These are phyloP conservation scores for Cardamine chenopodiifolia DNA, from an alignment of 345 rosid species.

Conservation along the genomic window DNA sequence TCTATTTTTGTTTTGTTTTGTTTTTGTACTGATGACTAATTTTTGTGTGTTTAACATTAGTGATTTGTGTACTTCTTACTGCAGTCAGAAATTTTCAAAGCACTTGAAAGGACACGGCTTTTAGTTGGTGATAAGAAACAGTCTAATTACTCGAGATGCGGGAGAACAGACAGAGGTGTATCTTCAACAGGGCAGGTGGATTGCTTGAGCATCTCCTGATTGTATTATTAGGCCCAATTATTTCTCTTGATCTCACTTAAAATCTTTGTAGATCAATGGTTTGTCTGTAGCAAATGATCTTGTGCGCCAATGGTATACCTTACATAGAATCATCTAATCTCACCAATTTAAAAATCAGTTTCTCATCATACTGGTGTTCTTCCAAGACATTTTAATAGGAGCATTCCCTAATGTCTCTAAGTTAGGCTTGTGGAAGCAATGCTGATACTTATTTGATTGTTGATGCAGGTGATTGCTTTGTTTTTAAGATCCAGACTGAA, in stretches of 20 bases:
- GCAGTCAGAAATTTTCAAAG: constrained; percentile 91
- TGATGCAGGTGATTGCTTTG: constrained; percentile 82
- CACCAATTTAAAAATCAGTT: background rate
- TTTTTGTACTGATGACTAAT: background rate
- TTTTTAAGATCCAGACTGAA: constrained; percentile 72
- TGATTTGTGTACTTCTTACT: constrained; percentile 33
- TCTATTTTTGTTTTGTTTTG: constrained; percentile 12
- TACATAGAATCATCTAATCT: background rate
- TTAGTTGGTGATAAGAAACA: constrained; percentile 77
- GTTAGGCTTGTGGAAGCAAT: constrained; percentile 10
- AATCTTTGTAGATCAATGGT: constrained; percentile 9
- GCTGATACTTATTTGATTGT: constrained; percentile 29
- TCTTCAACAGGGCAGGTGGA: constrained; percentile 93
- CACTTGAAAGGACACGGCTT: constrained; percentile 80
- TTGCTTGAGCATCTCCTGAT: constrained; percentile 21
- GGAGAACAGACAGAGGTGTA: constrained; percentile 94
- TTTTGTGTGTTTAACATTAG: background rate
- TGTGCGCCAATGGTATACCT: constrained; percentile 4
- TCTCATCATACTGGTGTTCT: constrained; percentile 1
- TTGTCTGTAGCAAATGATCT: background rate
- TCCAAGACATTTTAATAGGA: background rate
- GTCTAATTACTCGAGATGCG: constrained; percentile 83
- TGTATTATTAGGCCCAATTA: background rate
- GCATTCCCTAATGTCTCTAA: constrained; percentile 6
- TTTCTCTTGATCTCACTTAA: background rate